Evolutionary conservation across 179 eudicot genomes (phyloP).

Genomic region (Spergularia azorica): DNA sequence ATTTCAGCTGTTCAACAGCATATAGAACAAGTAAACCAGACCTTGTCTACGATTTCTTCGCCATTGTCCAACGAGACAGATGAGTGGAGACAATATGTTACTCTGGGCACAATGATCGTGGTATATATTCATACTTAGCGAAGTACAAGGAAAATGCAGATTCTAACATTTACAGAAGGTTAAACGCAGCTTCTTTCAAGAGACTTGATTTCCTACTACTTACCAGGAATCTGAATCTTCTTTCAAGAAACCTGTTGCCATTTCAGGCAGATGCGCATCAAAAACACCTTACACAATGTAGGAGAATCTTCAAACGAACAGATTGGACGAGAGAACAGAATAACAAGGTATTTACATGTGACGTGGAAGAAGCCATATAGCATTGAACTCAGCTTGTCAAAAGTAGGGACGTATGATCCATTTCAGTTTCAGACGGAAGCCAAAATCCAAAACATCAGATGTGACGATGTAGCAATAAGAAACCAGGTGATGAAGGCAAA

Average conservation of each 20-base stretch:
- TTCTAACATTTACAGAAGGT: slow-evolving; percentile 11
- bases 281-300: slow-evolving; percentile 20
- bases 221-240: not conserved
- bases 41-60: no score
- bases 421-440: slow-evolving; percentile 52
- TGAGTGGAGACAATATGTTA: not conserved
- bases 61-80: no score
- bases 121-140: not conserved
- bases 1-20: no score
- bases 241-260: no score
- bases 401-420: slow-evolving; percentile 15
- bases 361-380: slow-evolving; percentile 9
- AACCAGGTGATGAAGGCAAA: slow-evolving; percentile 85
- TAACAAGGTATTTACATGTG: slow-evolving; percentile 29
- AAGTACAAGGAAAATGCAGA: not conserved
- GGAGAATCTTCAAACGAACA: not conserved
- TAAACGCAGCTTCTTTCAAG: not conserved
- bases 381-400: slow-evolving; percentile 3
- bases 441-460: slow-evolving; percentile 85
- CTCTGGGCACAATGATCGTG: not conserved
- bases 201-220: not conserved
- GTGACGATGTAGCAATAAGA: slow-evolving; percentile 73
- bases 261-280: not conserved
- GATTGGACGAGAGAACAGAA: not conserved
- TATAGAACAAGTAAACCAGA: no score